Base-by-base conservation (phyloP, 2,329 filamentous ascomycete genomes). In the Paraconiothyrium brasiliense region DNA sequence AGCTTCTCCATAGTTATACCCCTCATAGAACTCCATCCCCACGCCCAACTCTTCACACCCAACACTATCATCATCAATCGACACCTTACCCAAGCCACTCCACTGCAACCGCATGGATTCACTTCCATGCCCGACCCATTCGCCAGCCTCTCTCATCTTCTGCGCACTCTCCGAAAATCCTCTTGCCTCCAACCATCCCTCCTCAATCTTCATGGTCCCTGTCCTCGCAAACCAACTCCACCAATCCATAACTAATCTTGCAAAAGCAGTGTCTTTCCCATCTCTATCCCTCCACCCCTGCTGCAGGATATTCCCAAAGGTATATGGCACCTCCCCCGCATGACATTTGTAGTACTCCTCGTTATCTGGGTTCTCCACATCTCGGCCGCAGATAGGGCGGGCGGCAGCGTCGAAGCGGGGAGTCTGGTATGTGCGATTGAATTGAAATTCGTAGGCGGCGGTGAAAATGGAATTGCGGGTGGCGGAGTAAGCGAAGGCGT, bases 391-490 rank as follows among this genome's bases (percentile, higher is more conserved):
- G 4, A 59, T 32, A 9, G 14, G 60, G 1, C 66, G 58, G 0
- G 75, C 76, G 16, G 66, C 58, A 1, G 37, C 43, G 8, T 11
- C 27, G 72, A 71, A 14, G 76, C 67, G 34, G 64, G 63, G 63
- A 76, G 81, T 69, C 51, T 78, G 78, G 69, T 81, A 82, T 6
- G 78, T 82, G 51, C 80, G 71, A 67, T 82, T 80, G 72, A 81
- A 79, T 56, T 76, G 61, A 66, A 75, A 82, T 54, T 71, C 70
- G 68, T 79, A 81, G 5, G 74, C 65, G 5, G 63, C n/a, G 7
- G 59, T 60, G 59, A 81, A 79, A 34, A 75, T 70, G 47, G 56
- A 48, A 60, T 75, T 77, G 62, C 49, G 69, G n/a, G 71, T 67
- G 20, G 71, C 80, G 1, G 71, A 71, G 66, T 75, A 76, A 10